Percentiles rank a stretch among this genome's conserved stretches.
Evolutionary conservation across 1,139 yeast species (phyloP).

Genomic region (Nakaseomyces bracarensis): DNA sequence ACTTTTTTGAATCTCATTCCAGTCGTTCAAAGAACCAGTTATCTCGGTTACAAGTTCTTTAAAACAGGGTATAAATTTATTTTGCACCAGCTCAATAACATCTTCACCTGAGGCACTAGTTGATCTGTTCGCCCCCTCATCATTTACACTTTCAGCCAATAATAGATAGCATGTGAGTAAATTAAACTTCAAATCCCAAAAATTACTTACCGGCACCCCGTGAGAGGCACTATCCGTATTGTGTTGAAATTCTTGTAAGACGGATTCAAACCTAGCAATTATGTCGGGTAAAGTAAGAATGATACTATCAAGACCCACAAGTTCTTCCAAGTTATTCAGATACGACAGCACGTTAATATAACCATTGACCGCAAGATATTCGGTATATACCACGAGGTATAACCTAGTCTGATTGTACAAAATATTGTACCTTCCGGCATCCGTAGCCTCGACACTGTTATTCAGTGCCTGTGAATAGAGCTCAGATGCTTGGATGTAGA

Average conservation of each 20-base stretch:
- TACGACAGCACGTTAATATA: conserved; percentile 27
- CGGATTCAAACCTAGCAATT: conserved; percentile 20
- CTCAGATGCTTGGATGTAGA: conserved; percentile 23
- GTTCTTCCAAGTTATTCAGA: conserved; percentile 20
- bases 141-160: neutral
- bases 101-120: neutral
- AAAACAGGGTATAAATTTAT: conserved; percentile 3
- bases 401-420: conserved; percentile 29
- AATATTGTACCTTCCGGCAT: conserved; percentile 23
- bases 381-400: conserved; percentile 25
- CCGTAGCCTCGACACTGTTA: conserved; percentile 13
- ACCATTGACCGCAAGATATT: conserved; percentile 27
- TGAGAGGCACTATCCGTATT: too few relatives aligned
- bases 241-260: conserved; percentile 8
- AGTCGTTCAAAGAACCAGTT: neutral
- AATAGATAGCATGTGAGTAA: conserved; percentile 23
- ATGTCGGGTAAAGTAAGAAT: conserved; percentile 19
- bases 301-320: conserved; percentile 15
- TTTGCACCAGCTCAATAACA: conserved; percentile 1
- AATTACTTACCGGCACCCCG: conserved; percentile 16
- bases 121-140: neutral
- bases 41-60: neutral
- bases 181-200: conserved; percentile 32
- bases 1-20: neutral
- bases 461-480: conserved; percentile 24